Conservation (phyloP, 1,284 basidiomycete genomes). For the Heterobasidion parviporum region DNA sequence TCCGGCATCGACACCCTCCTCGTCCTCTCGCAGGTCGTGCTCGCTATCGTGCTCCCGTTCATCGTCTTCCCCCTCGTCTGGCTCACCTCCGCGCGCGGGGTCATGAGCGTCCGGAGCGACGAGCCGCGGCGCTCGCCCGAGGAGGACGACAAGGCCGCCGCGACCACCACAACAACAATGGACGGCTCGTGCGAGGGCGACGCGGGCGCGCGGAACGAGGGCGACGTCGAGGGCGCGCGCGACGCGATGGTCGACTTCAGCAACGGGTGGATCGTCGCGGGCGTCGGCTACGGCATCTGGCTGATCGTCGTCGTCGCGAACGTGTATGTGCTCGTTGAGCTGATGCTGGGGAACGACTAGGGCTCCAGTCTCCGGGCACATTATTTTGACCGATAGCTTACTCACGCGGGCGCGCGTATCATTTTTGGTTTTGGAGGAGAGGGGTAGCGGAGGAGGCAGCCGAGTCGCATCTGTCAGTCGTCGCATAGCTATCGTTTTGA, state of each 20-base stretch:
- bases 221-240: constrained; percentile 1
- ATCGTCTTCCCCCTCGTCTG: constrained; percentile 76
- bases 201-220: background rate
- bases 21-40: constrained; percentile 81
- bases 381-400: background rate
- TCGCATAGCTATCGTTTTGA: no score
- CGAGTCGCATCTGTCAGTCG: no score
- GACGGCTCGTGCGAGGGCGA: no score
- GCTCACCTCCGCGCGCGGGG: constrained; percentile 58
- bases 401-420: background rate
- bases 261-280: constrained; percentile 46
- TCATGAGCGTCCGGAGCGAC: constrained; percentile 44
- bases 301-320: constrained; percentile 65
- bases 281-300: constrained; percentile 56
- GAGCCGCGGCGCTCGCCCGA: background rate
- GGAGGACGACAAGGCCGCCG: background rate
- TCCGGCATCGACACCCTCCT: constrained; percentile 76
- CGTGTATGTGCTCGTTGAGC: constrained; percentile 49
- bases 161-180: background rate
- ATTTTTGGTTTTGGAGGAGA: background rate
- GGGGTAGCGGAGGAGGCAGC: background rate
- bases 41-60: constrained; percentile 87
- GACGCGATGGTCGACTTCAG: constrained; percentile 47
- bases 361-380: background rate
- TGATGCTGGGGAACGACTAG: constrained; percentile 28